Base-by-base conservation (phyloP, 176 grass and related monocot species). In the Pontederia paniculata region DNA sequence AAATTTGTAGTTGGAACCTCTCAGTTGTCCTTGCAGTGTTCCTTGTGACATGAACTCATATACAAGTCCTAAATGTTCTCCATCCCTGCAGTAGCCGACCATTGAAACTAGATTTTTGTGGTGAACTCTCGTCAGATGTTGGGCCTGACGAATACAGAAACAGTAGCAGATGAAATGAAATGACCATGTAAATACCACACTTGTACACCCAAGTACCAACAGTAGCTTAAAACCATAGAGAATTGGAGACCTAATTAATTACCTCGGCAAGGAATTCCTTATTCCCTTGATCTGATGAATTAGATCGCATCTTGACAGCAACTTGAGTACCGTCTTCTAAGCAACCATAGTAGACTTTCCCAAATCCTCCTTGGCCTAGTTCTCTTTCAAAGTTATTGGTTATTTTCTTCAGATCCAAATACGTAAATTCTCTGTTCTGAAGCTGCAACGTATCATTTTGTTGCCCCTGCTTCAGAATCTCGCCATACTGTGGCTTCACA, bases 61-160 rank as follows among this genome's bases (percentile, higher is more conserved):
- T 6, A 69, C 53, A 10, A 69, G 66, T 48, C 8, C 66, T 52
- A 69, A 13, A 22, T 46, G 14, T 7, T 48, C 50, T 48, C 21
- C 53, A 28, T 69, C 66, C 8, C 17, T 69, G 52, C 66, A 69
- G 66, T 57, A 69, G 3, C 66, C 66, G 57, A 69, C 53, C 42
- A 69, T 15, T 46, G 66, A 69, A 31, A 69, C 66, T 9, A 69
- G 23, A 54, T 56, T 69, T 20, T 54, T 43, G 50, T 69, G 67
- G 45, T 69, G 66, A 28, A 69, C 66, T 15, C 52, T 69, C 25
- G 66, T 69, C 66, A 69, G 17, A 19, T 69, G 66, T 21, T 69
- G 52, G 66, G 66, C 66, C 66, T 69, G 22, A 6, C 5, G 28
- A 37, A 37, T 37, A 37, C 7, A 37, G 28, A 37, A 57, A 31